Percentiles rank a stretch among this genome's conserved stretches.
These are phyloP conservation scores for Daldinia eschscholtzii DNA, from an alignment of 2,329 filamentous ascomycete genomes.

Conservation along the genomic window DNA sequence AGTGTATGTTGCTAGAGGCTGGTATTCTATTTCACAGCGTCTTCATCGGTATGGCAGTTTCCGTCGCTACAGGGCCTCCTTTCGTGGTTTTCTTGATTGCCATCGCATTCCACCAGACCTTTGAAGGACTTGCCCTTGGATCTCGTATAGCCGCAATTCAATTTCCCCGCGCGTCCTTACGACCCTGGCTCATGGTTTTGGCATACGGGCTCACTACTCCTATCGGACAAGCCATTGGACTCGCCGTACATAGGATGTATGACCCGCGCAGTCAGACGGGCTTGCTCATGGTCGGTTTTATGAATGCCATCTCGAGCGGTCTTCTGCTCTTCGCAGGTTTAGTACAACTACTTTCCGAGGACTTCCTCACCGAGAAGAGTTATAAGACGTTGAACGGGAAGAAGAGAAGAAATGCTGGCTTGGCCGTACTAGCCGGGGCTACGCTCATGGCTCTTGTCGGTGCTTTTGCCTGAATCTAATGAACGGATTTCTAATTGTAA, in stretches of 20 bases:
- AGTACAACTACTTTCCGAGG: conserved; percentile 86
- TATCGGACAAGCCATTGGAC: conserved; percentile 84
- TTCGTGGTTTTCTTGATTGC: conserved; percentile 85
- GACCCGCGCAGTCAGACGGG: conserved; percentile 82
- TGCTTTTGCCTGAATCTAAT: conserved; percentile 71
- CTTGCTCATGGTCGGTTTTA: conserved; percentile 84
- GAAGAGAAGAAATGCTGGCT: conserved; percentile 71
- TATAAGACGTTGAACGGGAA: conserved; percentile 74
- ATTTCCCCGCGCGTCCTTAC: conserved; percentile 78
- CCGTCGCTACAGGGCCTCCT: conserved; percentile 81
- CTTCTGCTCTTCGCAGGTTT: conserved; percentile 84
- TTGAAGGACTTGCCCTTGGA: conserved; percentile 88
- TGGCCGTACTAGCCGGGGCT: conserved; percentile 73
- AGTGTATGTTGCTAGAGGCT: conserved; percentile 83
- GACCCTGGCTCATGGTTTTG: conserved; percentile 86
- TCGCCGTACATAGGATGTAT: conserved; percentile 82
- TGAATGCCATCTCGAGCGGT: conserved; percentile 87
- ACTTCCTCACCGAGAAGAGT: conserved; percentile 83
- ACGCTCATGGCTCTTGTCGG: conserved; percentile 78
- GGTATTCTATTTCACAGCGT: conserved; percentile 88
- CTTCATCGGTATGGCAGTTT: conserved; percentile 89
- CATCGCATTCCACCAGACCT: conserved; percentile 88
- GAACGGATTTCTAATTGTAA: conserved; percentile 11
- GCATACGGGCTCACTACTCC: conserved; percentile 84
- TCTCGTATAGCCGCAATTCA: conserved; percentile 86